Evolutionary conservation across 768 basidiomycete species (phyloP).

Genomic region (Mycena amicta): DNA sequence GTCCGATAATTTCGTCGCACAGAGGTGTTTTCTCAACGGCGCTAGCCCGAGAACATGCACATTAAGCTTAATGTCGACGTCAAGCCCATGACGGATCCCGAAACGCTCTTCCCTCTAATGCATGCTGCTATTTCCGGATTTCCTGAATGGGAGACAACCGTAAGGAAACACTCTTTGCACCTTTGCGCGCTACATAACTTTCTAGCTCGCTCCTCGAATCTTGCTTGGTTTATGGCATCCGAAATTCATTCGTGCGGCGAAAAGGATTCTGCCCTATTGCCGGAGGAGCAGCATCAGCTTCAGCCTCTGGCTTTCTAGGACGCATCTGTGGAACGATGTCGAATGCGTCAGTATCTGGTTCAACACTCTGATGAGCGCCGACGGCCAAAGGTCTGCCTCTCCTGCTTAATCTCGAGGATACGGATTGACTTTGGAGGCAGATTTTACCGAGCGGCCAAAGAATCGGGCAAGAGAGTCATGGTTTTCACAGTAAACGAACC

Average conservation of each 20-base stretch:
- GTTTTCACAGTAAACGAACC: constrained; percentile 78
- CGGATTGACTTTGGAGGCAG: constrained; percentile 29
- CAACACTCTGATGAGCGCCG: constrained; percentile 49
- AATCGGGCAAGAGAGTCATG: constrained; percentile 60
- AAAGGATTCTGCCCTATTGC: constrained; percentile 60
- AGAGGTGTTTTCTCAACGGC: not conserved
- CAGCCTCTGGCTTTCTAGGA: constrained; percentile 53
- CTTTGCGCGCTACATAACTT: too few relatives aligned
- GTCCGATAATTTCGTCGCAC: not conserved
- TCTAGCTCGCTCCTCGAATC: constrained; percentile 56
- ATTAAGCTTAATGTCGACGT: constrained; percentile 66
- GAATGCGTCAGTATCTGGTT: constrained; percentile 68
- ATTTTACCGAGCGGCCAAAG: constrained; percentile 61
- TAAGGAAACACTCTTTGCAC: too few relatives aligned
- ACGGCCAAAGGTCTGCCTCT: constrained; percentile 50
- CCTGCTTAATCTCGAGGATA: not conserved
- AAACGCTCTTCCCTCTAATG: constrained; percentile 62
- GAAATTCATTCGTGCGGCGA: constrained; percentile 65
- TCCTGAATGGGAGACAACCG: constrained; percentile 50
- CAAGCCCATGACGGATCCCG: constrained; percentile 72
- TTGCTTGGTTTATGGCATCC: constrained; percentile 71
- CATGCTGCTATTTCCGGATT: constrained; percentile 46
- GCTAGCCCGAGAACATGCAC: constrained; percentile 50
- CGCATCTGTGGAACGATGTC: constrained; percentile 67
- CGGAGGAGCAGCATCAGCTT: constrained; percentile 63